phyloP scores from a whole-genome alignment of 306 rosid species.

The Cicer yamashitae region DNA sequence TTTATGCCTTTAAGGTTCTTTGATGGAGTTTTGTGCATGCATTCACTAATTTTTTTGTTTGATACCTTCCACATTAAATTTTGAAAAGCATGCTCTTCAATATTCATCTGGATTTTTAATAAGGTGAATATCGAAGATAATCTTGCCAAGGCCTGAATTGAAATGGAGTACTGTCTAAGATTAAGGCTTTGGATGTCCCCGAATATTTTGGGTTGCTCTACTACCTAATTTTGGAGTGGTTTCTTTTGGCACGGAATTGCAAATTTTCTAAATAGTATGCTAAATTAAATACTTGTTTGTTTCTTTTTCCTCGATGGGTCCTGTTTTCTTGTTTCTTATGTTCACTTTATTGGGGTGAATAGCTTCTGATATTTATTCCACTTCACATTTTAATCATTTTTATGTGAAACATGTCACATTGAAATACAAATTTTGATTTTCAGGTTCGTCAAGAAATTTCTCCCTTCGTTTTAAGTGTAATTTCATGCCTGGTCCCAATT shows the following conservation, averaged over 20 bases:
- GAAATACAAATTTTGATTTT: slow-evolving; percentile 41
- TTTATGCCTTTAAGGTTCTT: background rate
- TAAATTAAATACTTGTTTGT: background rate
- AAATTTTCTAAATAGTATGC: slow-evolving; percentile 18
- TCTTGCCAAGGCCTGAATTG: slow-evolving; percentile 8
- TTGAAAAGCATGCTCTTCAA: slow-evolving; percentile 6
- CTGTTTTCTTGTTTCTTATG: slow-evolving; percentile 30
- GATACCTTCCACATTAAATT: background rate
- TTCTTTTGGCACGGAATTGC: slow-evolving; percentile 12
- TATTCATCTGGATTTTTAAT: background rate
- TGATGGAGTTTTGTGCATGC: background rate
- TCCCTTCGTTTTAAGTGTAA: slow-evolving; percentile 77
- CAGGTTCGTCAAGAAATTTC: slow-evolving; percentile 96
- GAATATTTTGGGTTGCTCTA: slow-evolving; percentile 15
- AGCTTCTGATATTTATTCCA: slow-evolving; percentile 1
- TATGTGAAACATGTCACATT: slow-evolving; percentile 4
- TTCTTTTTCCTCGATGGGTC: background rate
- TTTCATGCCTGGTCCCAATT: slow-evolving; percentile 85
- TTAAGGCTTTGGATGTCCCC: slow-evolving; percentile 10
- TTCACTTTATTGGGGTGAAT: background rate
- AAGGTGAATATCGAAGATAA: background rate
- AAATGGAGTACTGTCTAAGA: slow-evolving; percentile 1
- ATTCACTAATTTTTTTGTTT: background rate
- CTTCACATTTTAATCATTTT: slow-evolving; percentile 16
- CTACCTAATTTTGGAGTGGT: slow-evolving; percentile 23